Evolutionary conservation across 2,329 filamentous ascomycete species (phyloP).

Genomic region (Colletotrichum sp.): DNA sequence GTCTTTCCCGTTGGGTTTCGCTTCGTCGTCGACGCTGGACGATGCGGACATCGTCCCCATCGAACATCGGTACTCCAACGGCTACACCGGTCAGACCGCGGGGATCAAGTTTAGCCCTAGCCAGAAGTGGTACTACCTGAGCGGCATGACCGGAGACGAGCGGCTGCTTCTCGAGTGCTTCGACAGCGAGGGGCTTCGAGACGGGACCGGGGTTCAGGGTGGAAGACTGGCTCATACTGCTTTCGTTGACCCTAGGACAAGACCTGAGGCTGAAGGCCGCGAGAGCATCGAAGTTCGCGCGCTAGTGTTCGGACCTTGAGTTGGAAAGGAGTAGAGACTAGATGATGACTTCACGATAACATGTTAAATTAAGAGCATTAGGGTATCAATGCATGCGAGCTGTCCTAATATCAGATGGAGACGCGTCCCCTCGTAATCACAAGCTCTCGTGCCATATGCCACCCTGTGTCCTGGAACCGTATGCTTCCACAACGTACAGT

Average conservation of each 20-base stretch:
- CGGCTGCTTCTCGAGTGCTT: conserved; percentile 80
- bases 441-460: not conserved
- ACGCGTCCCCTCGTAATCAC: not conserved
- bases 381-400: conserved; percentile 12
- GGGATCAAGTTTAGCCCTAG: conserved; percentile 64
- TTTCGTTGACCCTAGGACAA: conserved; percentile 77
- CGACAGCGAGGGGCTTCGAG: conserved; percentile 65
- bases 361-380: conserved; percentile 9
- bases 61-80: conserved; percentile 74
- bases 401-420: not conserved
- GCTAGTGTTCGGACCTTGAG: conserved; percentile 77
- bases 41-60: conserved; percentile 73
- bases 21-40: conserved; percentile 65
- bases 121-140: conserved; percentile 82
- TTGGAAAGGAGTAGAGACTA: not conserved
- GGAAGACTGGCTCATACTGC: conserved; percentile 75
- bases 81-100: conserved; percentile 76
- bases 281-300: conserved; percentile 92
- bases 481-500: not conserved
- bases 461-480: not conserved
- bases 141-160: conserved; percentile 77
- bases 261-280: conserved; percentile 70
- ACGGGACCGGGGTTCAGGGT: conserved; percentile 52
- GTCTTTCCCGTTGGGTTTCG: conserved; percentile 71
- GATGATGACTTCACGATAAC: conserved; percentile 5